Evolutionary conservation across 2,329 filamentous ascomycete genomes (phyloP).

Genomic region (Fusarium pseudoanthophilum): DNA sequence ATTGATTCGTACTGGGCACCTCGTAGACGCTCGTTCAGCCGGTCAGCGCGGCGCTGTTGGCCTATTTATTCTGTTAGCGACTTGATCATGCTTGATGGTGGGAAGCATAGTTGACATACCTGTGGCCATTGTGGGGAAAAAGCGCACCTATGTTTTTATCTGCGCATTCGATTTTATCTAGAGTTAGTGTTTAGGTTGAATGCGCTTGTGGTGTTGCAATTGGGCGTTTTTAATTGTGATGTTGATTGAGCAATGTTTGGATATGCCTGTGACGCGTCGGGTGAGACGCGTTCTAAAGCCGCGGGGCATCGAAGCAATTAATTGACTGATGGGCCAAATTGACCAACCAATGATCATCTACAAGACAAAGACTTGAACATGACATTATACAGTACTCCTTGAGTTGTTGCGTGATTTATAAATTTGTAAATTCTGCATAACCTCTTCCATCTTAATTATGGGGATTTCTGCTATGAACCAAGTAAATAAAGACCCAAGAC

Average conservation of each 20-base stretch:
- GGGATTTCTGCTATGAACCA: not conserved
- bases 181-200: not conserved
- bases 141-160: not conserved
- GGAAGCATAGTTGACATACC: conserved; percentile 37
- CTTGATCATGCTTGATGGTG: not conserved
- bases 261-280: conserved; percentile 38
- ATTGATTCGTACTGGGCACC: conserved; percentile 72
- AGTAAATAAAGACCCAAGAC: not conserved
- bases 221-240: conserved; percentile 15
- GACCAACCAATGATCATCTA: not conserved
- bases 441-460: accelerated
- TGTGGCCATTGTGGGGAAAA: conserved; percentile 48
- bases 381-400: not conserved
- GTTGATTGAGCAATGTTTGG: conserved; percentile 40
- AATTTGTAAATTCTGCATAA: not conserved
- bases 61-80: conserved; percentile 37
- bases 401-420: accelerated
- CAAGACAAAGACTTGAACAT: not conserved
- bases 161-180: conserved; percentile 10
- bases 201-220: conserved; percentile 4
- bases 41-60: conserved; percentile 66
- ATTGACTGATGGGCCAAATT: not conserved
- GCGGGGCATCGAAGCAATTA: conserved; percentile 38
- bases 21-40: conserved; percentile 72
- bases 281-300: conserved; percentile 37